Evolutionary conservation across 306 rosid species (phyloP).

Genomic region (Sicyos edulis): DNA sequence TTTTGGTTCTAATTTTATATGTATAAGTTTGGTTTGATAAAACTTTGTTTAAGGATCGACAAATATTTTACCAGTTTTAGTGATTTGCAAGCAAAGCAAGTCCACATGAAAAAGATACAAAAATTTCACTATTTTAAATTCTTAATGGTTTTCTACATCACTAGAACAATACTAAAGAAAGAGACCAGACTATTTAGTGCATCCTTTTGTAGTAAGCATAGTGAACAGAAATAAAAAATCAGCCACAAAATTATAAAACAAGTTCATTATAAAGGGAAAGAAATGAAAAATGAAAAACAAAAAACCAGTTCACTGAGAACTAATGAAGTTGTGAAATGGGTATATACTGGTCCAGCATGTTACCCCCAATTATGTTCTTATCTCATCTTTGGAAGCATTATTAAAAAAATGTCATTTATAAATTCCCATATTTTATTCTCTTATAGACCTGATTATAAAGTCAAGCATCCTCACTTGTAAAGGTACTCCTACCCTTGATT

Average conservation of each 20-base stretch:
- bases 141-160: conserved; percentile 17
- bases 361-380: conserved; percentile 23
- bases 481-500: conserved; percentile 34
- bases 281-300: neutral
- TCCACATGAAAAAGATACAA: conserved; percentile 18
- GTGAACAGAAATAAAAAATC: conserved; percentile 22
- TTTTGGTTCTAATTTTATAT: neutral
- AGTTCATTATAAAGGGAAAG: neutral
- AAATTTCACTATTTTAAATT: conserved; percentile 17
- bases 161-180: conserved; percentile 18
- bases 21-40: no score
- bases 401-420: conserved; percentile 23
- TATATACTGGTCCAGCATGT: conserved; percentile 33
- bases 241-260: conserved; percentile 21
- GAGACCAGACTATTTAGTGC: conserved; percentile 20
- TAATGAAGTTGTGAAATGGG: conserved; percentile 32
- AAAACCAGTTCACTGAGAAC: neutral
- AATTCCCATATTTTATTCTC: conserved; percentile 25
- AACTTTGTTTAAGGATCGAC: neutral
- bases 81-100: conserved; percentile 25
- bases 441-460: conserved; percentile 23
- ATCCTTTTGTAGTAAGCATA: neutral
- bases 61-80: conserved; percentile 1
- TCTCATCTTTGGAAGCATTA: conserved; percentile 41
- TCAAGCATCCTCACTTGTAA: conserved; percentile 28